These are phyloP conservation scores for Jimgerdemannia lactiflua DNA, from an alignment of 192 early-diverging fungal genomes.

Conservation along the genomic window DNA sequence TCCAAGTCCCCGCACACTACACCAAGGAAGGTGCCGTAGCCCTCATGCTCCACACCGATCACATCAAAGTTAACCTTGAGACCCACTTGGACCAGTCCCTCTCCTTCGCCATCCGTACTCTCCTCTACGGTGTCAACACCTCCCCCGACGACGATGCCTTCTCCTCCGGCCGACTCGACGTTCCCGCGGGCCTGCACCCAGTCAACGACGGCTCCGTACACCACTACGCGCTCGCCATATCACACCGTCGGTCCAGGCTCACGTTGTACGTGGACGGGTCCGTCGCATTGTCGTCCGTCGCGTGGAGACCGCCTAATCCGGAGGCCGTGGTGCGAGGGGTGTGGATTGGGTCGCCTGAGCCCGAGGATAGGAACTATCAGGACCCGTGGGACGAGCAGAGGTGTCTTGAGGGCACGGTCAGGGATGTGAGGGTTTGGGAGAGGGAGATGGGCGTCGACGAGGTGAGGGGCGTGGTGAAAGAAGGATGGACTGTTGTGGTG, in stretches of 20 bases:
- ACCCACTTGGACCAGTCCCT: not conserved
- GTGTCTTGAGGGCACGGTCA: slow-evolving; percentile 18
- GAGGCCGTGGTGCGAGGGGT: slow-evolving; percentile 20
- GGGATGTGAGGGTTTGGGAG: slow-evolving; percentile 28
- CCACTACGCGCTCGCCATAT: slow-evolving; percentile 22
- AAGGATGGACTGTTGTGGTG: not conserved
- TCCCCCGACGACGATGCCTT: not conserved
- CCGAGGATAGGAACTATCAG: slow-evolving; percentile 23
- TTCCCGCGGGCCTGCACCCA: not conserved
- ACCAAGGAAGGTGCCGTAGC: slow-evolving; percentile 16
- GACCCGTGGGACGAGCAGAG: slow-evolving; percentile 25
- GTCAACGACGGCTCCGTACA: slow-evolving; percentile 14
- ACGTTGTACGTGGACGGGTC: slow-evolving; percentile 28
- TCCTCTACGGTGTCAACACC: not conserved
- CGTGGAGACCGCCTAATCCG: slow-evolving; percentile 12
- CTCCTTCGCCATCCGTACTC: slow-evolving; percentile 1
- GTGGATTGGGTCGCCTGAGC: slow-evolving; percentile 31
- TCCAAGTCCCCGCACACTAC: slow-evolving; percentile 14
- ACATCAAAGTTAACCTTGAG: slow-evolving; percentile 11
- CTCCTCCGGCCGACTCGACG: slow-evolving; percentile 4
- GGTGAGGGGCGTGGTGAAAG: not conserved
- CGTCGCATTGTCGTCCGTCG: slow-evolving; percentile 14
- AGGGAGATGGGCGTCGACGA: slow-evolving; percentile 6
- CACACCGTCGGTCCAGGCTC: slow-evolving; percentile 2
- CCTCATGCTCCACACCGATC: slow-evolving; percentile 25